A percentile compares a stretch with the other conserved stretches of the same genome.
phyloP scores from a whole-genome alignment of 192 early-diverging fungal species.

The Coemansia sp. region DNA sequence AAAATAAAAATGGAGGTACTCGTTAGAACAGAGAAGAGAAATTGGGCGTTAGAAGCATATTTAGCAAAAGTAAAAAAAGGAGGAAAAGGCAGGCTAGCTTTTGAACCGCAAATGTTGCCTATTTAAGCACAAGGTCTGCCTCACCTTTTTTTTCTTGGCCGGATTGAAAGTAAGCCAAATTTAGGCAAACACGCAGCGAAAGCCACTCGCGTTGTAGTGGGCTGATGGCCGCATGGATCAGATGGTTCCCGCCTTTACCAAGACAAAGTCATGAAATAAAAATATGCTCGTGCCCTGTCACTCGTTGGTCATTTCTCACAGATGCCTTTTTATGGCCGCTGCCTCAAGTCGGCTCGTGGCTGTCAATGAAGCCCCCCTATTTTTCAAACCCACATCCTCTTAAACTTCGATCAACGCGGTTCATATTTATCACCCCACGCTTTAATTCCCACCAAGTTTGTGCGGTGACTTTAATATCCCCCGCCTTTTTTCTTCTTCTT shows the following conservation, averaged over 20 bases:
- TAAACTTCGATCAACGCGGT: too few relatives aligned
- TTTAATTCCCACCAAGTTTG: not conserved
- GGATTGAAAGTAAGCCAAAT: not conserved
- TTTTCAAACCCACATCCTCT: too few relatives aligned
- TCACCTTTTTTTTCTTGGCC: not conserved
- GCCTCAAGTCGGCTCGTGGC: too few relatives aligned
- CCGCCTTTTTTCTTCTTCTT: not conserved
- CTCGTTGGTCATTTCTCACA: too few relatives aligned
- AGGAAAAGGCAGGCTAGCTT: not conserved
- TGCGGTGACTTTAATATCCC: not conserved
- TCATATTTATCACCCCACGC: too few relatives aligned
- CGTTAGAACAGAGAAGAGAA: not conserved
- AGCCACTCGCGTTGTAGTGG: not conserved
- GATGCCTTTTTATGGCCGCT: too few relatives aligned
- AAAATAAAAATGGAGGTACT: not conserved
- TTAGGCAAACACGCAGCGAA: not conserved
- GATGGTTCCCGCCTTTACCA: too few relatives aligned
- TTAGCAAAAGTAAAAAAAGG: not conserved
- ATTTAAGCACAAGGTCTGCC: not conserved
- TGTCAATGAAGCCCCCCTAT: too few relatives aligned
- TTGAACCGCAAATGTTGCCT: not conserved
- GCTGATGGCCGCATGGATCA: not conserved
- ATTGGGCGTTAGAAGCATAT: not conserved
- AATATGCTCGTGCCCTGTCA: too few relatives aligned
- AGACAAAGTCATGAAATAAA: too few relatives aligned